phyloP scores from a whole-genome alignment of 345 rosid genomes.

The Eucalyptus tenuipes region DNA sequence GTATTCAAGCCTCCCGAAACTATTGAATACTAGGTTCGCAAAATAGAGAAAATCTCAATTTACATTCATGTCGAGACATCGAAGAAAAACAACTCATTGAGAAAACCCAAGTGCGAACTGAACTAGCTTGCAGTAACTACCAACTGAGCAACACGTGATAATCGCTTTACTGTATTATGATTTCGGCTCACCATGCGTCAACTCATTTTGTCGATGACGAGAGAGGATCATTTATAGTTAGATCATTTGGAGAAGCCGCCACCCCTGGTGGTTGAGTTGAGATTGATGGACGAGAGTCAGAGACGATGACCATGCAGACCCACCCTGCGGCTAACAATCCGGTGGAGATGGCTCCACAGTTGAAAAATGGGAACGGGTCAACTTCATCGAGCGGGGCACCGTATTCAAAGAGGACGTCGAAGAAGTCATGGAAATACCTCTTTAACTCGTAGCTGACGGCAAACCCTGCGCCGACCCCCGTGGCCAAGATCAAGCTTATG shows the following conservation, averaged over 20 bases:
- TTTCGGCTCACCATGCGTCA: neutral
- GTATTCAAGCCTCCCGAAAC: no score
- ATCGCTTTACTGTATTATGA: neutral
- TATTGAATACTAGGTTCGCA: no score
- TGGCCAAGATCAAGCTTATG: constrained; percentile 3
- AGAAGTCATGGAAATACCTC: neutral
- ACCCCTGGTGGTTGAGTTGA: neutral
- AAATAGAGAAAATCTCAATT: neutral
- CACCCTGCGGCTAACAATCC: neutral
- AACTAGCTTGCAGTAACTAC: neutral
- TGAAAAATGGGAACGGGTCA: neutral
- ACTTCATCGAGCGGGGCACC: neutral
- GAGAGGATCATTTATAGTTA: neutral
- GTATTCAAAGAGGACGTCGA: neutral
- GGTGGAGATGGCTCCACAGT: neutral
- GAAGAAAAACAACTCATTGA: no score
- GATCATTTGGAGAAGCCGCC: neutral
- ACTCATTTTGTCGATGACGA: neutral
- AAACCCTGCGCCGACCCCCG: constrained; percentile 16
- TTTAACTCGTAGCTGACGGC: constrained; percentile 8
- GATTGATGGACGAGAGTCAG: constrained; percentile 7
- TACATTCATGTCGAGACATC: neutral
- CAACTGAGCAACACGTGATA: neutral
- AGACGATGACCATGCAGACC: constrained; percentile 2
- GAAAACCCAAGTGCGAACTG: neutral